Evolutionary conservation across 2,329 filamentous ascomycete species (phyloP), one percentile per base, ranked within the genome.

Genomic region (Penicillium occitanis): DNA sequence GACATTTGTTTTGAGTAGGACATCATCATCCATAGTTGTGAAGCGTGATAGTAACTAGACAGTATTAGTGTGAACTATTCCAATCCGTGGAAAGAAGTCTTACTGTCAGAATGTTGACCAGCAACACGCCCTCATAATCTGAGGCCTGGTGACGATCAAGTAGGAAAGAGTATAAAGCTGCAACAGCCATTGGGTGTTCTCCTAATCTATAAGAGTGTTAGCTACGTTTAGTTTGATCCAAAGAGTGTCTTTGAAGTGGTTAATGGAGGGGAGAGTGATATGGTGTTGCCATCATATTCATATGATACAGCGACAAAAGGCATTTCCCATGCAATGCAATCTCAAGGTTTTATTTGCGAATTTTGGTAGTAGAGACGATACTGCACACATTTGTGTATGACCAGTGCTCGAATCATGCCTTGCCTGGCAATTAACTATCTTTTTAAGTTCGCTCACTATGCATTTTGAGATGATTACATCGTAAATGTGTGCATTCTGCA

Each of bases 1-100:
- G 35, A 88, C 76, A 70, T 88, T 87, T 8, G 85, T 87, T 72
- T 86, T 87, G 70, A 87, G 83, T 28, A 88, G 78, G 59, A 84
- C 80, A 60, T 86, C 84, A 67, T 83, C 82, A 65, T 85, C 87
- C 70, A 89, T 78, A 6, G 85, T 88, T 14, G 82, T 81, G 68
- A 86, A 87, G 51, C 80, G 80, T 33, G 81, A 77, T 70, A 89
- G 80, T 57, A 88, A 76, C 81, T 87, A 68, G 46, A 61, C 61
- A 5, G 7, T 13, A 66, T 79, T 67, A 79, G 74, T 65, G 25
- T 25, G 60, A 59, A 17, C 14, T 13, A 42, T 35, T 11, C 11
- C 13, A 42, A 44, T n/a, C 13, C n/a, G n/a, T n/a, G 30, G 11
- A 55, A 14, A 57, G 2, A 35, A 17, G 11, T 6, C 22, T 35